Evolutionary conservation across 139 green algal genomes (phyloP), one percentile per base, ranked within the genome.

Genomic region (Chlamydomonas applanata): DNA sequence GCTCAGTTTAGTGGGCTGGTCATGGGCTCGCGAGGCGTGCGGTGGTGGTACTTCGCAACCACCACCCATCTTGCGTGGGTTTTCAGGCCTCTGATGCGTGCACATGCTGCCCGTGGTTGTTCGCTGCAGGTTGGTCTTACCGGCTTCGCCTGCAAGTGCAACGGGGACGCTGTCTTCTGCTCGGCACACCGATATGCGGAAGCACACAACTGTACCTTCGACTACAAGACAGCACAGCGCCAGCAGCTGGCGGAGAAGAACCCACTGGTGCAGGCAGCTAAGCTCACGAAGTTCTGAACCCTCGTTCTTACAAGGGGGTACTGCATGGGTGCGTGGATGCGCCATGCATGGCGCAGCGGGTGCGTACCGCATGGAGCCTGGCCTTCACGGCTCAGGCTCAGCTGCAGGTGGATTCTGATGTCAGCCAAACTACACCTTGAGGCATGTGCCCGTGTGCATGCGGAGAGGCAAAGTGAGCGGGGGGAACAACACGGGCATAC

Each of bases 111-210:
- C 27, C 5, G 9, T 40, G 60, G 13, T 4, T 67, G 25, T 22
- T 19, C 29, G n/a, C 62, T 27, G 62, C 33, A 69, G 46, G 81
- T 97, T 16, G 93, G 93, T 1, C 82, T 97, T 7, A 97, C 91
- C 1, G 93, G 93, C 36, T 97, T 97, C 85, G 91, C 91, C 75
- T 97, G 93, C 89, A 87, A 87, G 52, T 97, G 93, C 63, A 83
- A 89, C 14, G 19, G 20, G 2, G 84, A 84, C 30, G 59, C 83
- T 3, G 53, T 88, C 0, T 97, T 94, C 71, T 97, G 93, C 73
- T 84, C 83, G 11, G 19, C 74, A 59, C 93, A 97, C 71, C 83
- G 93, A 9, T 91, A 96, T 65, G 91, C 91, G 5, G 91, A 97
- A 78, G 91, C 81, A 24, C 93, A 97, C 74, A 44, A 82, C 33